phyloP scores from a whole-genome alignment of 1,284 basidiomycete species.

The Wallemia hederae region DNA sequence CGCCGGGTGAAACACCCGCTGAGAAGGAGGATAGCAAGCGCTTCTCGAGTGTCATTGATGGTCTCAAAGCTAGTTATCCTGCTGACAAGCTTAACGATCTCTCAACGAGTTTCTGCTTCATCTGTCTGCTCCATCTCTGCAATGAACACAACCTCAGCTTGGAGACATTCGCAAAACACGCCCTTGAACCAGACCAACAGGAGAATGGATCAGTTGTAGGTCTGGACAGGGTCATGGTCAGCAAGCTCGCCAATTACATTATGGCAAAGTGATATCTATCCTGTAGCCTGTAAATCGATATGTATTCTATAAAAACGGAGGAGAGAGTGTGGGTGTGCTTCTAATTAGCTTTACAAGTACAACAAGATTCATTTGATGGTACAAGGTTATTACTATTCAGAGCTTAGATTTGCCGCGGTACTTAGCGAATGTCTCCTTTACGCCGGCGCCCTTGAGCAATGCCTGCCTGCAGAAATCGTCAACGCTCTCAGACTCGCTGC shows the following conservation, averaged over 20 bases:
- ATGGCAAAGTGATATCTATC: neutral
- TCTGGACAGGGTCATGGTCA: conserved; percentile 13
- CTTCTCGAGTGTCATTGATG: conserved; percentile 51
- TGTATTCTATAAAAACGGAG: neutral
- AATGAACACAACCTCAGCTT: conserved; percentile 78
- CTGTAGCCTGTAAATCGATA: neutral
- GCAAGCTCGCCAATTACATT: neutral
- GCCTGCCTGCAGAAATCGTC: neutral
- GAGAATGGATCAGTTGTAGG: conserved; percentile 18
- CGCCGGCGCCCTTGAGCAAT: neutral
- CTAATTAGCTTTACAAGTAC: too few relatives aligned
- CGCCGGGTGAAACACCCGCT: conserved; percentile 4
- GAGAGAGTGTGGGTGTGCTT: too few relatives aligned
- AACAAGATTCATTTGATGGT: neutral
- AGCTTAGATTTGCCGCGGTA: neutral
- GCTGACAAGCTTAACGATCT: conserved; percentile 88
- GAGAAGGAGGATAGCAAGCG: conserved; percentile 19
- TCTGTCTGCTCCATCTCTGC: conserved; percentile 76
- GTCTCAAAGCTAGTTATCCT: conserved; percentile 54
- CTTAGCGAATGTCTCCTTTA: neutral
- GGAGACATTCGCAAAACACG: conserved; percentile 2
- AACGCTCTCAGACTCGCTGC: neutral
- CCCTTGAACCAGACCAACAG: conserved; percentile 20
- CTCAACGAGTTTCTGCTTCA: conserved; percentile 98
- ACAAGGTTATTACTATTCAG: too few relatives aligned